Evolutionary conservation across 2,329 filamentous ascomycete species (phyloP).

Genomic region (Tolypocladium endophyticum): DNA sequence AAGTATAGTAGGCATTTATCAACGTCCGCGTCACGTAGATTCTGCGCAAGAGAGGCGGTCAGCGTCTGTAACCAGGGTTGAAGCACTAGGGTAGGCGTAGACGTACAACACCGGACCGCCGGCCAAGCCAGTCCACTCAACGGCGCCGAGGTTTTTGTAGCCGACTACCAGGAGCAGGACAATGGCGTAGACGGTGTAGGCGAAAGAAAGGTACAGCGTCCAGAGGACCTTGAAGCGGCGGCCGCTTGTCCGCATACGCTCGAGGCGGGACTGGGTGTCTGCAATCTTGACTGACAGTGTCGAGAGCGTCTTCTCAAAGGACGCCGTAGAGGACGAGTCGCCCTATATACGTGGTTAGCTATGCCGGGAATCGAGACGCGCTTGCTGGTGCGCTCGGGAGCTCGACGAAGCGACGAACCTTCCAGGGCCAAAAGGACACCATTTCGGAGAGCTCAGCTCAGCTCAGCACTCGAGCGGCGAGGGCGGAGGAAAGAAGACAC

Average conservation of each 20-base stretch:
- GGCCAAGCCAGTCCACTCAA: slow-evolving; percentile 69
- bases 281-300: slow-evolving; percentile 74
- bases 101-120: slow-evolving; percentile 69
- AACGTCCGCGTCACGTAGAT: slow-evolving; percentile 65
- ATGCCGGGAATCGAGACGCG: background rate
- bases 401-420: slow-evolving; percentile 3
- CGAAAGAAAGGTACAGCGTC: slow-evolving; percentile 84
- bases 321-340: slow-evolving; percentile 72
- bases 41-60: slow-evolving; percentile 32
- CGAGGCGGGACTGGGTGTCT: slow-evolving; percentile 61
- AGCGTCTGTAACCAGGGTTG: background rate
- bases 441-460: slow-evolving; percentile 1
- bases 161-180: slow-evolving; percentile 79
- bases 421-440: slow-evolving; percentile 13
- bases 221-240: slow-evolving; percentile 75
- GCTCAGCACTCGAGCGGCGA: background rate
- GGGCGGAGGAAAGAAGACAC: background rate
- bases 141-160: slow-evolving; percentile 62
- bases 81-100: slow-evolving; percentile 1
- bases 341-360: slow-evolving; percentile 40
- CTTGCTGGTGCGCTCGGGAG: background rate
- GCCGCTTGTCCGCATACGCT: slow-evolving; percentile 59
- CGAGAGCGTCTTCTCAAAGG: slow-evolving; percentile 86
- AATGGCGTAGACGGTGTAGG: slow-evolving; percentile 77
- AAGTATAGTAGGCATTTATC: slow-evolving; percentile 66